A percentile compares a stretch with the other conserved stretches of the same genome.
Conservation (phyloP, 805 yeast species). For the Saccharomycopsis amapae region DNA sequence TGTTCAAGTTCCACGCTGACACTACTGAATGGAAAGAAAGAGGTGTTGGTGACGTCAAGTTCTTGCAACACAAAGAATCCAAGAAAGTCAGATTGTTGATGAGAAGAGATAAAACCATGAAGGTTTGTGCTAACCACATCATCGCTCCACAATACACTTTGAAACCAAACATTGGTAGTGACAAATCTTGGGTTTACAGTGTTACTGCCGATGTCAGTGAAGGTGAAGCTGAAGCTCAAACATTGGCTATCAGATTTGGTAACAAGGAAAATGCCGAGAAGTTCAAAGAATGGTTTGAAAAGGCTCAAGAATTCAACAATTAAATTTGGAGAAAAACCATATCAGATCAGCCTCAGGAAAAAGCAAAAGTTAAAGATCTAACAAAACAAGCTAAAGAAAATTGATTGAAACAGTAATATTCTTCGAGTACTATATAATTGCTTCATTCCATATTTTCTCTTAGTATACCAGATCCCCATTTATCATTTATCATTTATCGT, state of each 20-base stretch:
- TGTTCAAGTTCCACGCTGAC: conserved; percentile 72
- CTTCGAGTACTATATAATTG: too few relatives aligned
- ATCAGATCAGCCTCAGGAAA: too few relatives aligned
- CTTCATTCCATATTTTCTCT: too few relatives aligned
- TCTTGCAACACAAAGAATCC: conserved; percentile 79
- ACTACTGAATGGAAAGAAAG: conserved; percentile 97
- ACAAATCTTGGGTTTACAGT: conserved; percentile 96
- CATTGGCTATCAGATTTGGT: conserved; percentile 94
- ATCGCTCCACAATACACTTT: conserved; percentile 74
- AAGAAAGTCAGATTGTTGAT: conserved; percentile 84
- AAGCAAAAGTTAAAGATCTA: too few relatives aligned
- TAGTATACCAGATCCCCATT: too few relatives aligned
- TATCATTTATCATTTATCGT: too few relatives aligned
- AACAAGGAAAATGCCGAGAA: conserved; percentile 88
- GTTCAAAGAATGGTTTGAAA: conserved; percentile 87
- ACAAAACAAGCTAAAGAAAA: too few relatives aligned
- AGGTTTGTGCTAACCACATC: conserved; percentile 96
- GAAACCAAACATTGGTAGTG: conserved; percentile 92
- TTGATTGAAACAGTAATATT: too few relatives aligned
- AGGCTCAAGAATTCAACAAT: conserved; percentile 51
- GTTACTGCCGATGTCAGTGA: conserved; percentile 94
- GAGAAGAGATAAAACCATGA: conserved; percentile 99
- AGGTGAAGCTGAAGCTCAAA: conserved; percentile 92
- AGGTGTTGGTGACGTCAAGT: conserved; percentile 97
- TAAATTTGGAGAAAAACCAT: conserved; percentile 1